Conservation (phyloP, 352 stramenopile genomes). For the Phytopythium sindhum region DNA sequence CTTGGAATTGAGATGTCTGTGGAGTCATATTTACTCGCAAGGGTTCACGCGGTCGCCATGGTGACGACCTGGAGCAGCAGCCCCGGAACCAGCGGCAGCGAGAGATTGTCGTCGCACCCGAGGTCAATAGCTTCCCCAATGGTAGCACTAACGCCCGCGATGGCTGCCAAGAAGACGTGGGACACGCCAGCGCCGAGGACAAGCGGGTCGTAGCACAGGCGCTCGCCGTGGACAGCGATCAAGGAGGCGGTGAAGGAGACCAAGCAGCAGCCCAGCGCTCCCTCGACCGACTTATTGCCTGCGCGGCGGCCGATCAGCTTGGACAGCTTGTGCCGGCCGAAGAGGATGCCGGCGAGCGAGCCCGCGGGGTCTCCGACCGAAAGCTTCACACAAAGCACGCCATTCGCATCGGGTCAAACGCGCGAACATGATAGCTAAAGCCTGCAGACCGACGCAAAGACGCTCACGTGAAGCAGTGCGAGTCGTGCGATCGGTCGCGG, state of each 20-base stretch:
- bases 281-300: slow-evolving; percentile 44
- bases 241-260: slow-evolving; percentile 21
- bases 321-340: slow-evolving; percentile 28
- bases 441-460: not conserved
- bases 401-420: no score
- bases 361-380: slow-evolving; percentile 49
- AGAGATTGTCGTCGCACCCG: slow-evolving; percentile 53
- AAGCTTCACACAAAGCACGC: no score
- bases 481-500: slow-evolving; percentile 36
- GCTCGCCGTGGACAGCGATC: slow-evolving; percentile 18
- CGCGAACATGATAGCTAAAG: not conserved
- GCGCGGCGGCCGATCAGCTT: slow-evolving; percentile 15
- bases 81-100: slow-evolving; percentile 39
- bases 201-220: slow-evolving; percentile 18
- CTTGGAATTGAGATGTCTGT: not conserved
- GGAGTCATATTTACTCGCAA: not conserved
- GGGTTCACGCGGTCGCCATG: not conserved
- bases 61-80: slow-evolving; percentile 30
- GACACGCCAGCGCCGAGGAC: not conserved
- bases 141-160: slow-evolving; percentile 31
- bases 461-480: slow-evolving; percentile 49
- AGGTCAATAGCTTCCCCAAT: slow-evolving; percentile 39
- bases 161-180: slow-evolving; percentile 10
- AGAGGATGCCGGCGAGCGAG: slow-evolving; percentile 43
- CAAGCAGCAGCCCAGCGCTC: slow-evolving; percentile 36